Evolutionary conservation across 139 green algal species (phyloP), one percentile per base, ranked within the genome.

Genomic region (Chlorella ohadii): DNA sequence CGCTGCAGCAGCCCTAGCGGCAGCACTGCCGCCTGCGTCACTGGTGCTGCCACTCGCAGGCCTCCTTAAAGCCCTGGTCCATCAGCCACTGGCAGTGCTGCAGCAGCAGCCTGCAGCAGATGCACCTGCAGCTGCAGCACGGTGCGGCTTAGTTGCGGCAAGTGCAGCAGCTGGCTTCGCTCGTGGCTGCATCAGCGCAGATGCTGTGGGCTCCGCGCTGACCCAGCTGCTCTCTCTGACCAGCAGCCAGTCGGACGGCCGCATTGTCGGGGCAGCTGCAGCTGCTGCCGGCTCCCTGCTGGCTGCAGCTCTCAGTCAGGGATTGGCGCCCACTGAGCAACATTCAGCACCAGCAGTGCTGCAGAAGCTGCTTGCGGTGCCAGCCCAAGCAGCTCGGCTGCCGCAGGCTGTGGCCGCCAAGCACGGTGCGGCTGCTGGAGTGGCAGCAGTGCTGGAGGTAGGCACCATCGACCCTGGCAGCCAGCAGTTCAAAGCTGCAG

Each of bases 191-290:
- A 12, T 78, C 20, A 2, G 0, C 17, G 57, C 2, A 2, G 20
- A 19, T 9, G 65, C 16, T 5, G 39, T 85, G 23, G 28, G 55
- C 39, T 44, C 19, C 36, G 76, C 25, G 20, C 65, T 85, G 4
- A 3, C 36, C 23, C 19, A 67, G 34, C 64, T 85, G 19, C 27
- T 75, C 3, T 66, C 55, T 20, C 22, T 84, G 59, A 4, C 23
- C 19, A 41, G 27, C 44, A 28, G 11, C 25, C 25, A 51, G 33
- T 0, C 34, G 25, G 56, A 85, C 36, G 80, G 80, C 7, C 38
- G 66, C 17, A 4, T 85, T 57, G 38, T 59, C 9, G 80, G 80
- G 9, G 80, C 65, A 34, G 80, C 80, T n/a, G 64, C 65, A 33
- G 56, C 36, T 12, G 70, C 65, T 19, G 27, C 75, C 13, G 80